Evolutionary conservation across 352 stramenopile genomes (phyloP).

Genomic region (Phytopythium litorale): DNA sequence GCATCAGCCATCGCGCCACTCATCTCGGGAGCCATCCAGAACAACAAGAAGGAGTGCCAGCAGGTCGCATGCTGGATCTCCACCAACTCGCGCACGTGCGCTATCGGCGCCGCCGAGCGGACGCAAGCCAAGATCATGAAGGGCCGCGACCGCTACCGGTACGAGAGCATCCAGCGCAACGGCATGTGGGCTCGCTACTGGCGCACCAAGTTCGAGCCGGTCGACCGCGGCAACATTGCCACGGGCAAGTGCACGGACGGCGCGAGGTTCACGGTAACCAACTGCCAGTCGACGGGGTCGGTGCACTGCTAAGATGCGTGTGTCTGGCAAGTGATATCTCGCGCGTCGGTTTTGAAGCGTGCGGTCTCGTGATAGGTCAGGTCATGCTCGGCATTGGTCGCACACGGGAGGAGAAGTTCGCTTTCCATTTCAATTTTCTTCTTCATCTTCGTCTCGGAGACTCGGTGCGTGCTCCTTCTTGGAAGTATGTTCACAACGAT

Average conservation of each 20-base stretch:
- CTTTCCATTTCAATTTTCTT: no score
- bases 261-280: not conserved
- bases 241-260: not conserved
- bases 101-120: not conserved
- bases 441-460: no score
- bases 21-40: not conserved
- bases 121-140: not conserved
- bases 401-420: no score
- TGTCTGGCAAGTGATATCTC: no score
- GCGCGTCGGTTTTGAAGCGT: no score
- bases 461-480: no score
- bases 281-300: conserved; percentile 1
- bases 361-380: no score
- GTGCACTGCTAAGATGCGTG: not conserved
- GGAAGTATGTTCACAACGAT: no score
- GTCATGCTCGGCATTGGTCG: no score
- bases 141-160: not conserved
- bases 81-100: conserved; percentile 1
- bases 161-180: not conserved
- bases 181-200: conserved; percentile 1
- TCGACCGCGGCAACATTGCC: conserved; percentile 2
- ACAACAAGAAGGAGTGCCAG: conserved; percentile 2
- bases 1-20: not conserved
- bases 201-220: conserved; percentile 2
- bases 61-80: conserved; percentile 3